phyloP scores from a whole-genome alignment of 805 yeast genomes.

The Metahyphopichia silvanorum region DNA sequence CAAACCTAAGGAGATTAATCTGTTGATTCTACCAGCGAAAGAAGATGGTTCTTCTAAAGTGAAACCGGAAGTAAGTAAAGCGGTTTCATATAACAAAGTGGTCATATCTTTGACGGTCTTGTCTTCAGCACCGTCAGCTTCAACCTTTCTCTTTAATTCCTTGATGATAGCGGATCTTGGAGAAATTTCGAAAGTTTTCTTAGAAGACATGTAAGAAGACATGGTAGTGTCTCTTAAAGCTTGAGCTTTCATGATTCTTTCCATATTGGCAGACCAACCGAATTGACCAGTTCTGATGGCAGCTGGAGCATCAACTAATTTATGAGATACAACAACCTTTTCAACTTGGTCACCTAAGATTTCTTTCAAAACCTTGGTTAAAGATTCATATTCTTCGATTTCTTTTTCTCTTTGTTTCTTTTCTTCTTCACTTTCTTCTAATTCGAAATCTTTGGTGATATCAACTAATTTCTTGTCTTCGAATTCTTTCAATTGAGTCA shows the following conservation, averaged over 20 bases:
- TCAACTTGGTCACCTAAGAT: constrained; percentile 98
- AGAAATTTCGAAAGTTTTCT: constrained; percentile 98
- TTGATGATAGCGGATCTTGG: constrained; percentile 93
- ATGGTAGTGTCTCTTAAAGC: constrained; percentile 97
- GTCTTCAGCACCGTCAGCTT: constrained; percentile 95
- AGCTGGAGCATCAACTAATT: constrained; percentile 97
- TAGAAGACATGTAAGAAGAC: constrained; percentile 99
- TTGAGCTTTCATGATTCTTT: constrained; percentile 99
- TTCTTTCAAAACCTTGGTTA: constrained; percentile 95
- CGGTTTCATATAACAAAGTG: constrained; percentile 94
- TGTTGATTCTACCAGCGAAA: constrained; percentile 96
- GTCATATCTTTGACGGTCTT: constrained; percentile 98
- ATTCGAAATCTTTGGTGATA: constrained; percentile 98
- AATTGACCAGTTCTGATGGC: constrained; percentile 99
- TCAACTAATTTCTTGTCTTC: constrained; percentile 99
- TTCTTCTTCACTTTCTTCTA: constrained; percentile 98
- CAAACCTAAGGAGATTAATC: constrained; percentile 95
- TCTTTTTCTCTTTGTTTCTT: constrained; percentile 92
- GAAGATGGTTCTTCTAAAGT: constrained; percentile 97
- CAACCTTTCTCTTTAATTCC: constrained; percentile 96
- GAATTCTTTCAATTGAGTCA: constrained; percentile 98
- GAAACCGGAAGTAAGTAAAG: constrained; percentile 98
- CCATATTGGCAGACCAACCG: constrained; percentile 99
- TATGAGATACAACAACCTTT: constrained; percentile 97
- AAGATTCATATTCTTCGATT: constrained; percentile 85